Evolutionary conservation across 2,329 filamentous ascomycete genomes (phyloP), one percentile per base, ranked within the genome.

Genomic region (Paraconiothyrium sp.): DNA sequence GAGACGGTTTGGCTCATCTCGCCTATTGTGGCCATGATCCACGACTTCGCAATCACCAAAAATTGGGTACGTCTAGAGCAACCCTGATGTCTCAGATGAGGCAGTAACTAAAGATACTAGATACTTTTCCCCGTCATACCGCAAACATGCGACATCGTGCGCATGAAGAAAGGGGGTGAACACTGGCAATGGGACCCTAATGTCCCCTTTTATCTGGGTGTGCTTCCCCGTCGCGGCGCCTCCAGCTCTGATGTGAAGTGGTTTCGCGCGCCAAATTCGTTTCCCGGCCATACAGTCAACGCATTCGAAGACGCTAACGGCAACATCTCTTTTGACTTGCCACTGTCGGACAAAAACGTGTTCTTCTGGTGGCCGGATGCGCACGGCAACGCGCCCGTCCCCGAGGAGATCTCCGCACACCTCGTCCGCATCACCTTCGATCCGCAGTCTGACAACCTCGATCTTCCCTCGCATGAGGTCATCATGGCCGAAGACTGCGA

Each of bases 331-430:
- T 65, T 81, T 32, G 79, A 82, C 54, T 65, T 81, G 1, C 71
- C 75, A 8, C 58, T 80, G 1, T 74, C 70, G n/a, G 68, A 80
- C 44, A 70, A 76, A 46, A 82, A 82, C 54, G 76, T 79, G 4
- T 82, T 83, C 63, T 81, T 78, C 68, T 81, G 78, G 76, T 81
- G 73, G 77, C 78, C 79, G 9, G 78, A 81, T 57, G 70, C 66
- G 2, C 27, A 78, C 2, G 79, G 77, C 0, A 76, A 75, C 52
- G 70, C 77, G 0, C 77, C 79, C 0, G 64, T 70, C 9, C 76
- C 78, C 3, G 41, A 61, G 20, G 56, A 64, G 11, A 58, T 63
- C 22, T 41, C 55, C 9, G 54, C 60, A 11, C 46, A 37, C 10
- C 35, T 67, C 14, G 61, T 39, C 1, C 73, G 78, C 39, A 81